Evolutionary conservation across 2,329 filamentous ascomycete genomes (phyloP).

Genomic region (Trichophyton schoenleinii): DNA sequence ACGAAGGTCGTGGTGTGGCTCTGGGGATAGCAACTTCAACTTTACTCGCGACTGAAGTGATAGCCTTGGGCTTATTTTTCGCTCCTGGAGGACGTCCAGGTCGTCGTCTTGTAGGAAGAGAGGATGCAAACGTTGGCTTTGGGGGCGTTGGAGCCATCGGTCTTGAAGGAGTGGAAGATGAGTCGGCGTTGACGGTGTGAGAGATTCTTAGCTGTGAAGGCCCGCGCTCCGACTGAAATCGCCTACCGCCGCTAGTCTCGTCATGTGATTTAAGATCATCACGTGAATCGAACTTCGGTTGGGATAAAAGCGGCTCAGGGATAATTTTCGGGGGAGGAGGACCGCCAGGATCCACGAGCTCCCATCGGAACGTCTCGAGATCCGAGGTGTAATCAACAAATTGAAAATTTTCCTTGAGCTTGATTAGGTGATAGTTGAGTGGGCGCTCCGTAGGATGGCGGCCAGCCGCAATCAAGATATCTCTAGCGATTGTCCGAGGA

Average conservation of each 20-base stretch:
- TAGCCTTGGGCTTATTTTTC: conserved; percentile 18
- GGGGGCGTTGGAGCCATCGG: not conserved
- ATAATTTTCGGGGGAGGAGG: conserved; percentile 26
- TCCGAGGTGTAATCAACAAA: conserved; percentile 38
- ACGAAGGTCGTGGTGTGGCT: conserved; percentile 4
- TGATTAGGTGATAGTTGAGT: conserved; percentile 48
- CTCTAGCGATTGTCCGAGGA: conserved; percentile 49
- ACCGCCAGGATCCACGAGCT: conserved; percentile 46
- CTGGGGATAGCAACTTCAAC: conserved; percentile 16
- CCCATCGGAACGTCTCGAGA: conserved; percentile 49
- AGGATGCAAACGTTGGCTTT: not conserved
- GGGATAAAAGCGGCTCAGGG: conserved; percentile 17
- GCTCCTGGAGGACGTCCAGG: conserved; percentile 22
- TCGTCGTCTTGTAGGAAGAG: conserved; percentile 9
- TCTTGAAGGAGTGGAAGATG: no score
- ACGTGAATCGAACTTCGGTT: conserved; percentile 14
- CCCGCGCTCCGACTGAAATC: not conserved
- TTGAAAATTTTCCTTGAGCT: conserved; percentile 32
- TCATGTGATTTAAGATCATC: conserved; percentile 12
- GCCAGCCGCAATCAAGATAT: conserved; percentile 50
- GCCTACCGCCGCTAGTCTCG: not conserved
- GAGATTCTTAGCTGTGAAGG: not conserved
- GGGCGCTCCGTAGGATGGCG: conserved; percentile 47
- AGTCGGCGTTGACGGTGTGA: not conserved
- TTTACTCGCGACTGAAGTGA: not conserved